Base-by-base conservation (phyloP, 495 filamentous ascomycete species). In the Aspergillus ostianus region DNA sequence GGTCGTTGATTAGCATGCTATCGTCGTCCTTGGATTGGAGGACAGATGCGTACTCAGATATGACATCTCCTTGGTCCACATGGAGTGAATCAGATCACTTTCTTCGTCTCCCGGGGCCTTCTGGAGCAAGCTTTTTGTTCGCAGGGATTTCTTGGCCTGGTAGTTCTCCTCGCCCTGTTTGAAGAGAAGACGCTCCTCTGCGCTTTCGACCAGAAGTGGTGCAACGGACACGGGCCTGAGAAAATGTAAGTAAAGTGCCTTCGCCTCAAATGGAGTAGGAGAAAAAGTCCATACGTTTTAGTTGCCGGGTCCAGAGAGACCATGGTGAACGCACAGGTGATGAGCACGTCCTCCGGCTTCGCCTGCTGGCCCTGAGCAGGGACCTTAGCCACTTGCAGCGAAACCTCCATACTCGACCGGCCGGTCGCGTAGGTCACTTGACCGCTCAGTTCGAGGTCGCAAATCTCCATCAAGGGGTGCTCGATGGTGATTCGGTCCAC, bases 251-350 rank as follows among this genome's bases (percentile, higher is more conserved):
- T 13, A n/a, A n/a, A 46, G 47, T 26, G 30, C 8, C 15, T 19
- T 6, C 6, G 21, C 46, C 18, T 12, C 3, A 50, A 10, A 10
- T 0, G n/a, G 2, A 27, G 18, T 30, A 15, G 9, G 26, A 10
- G 9, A 60, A 3, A 19, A 47, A 26, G n/a, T 23, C 81, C 77
- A 15, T 80, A 83, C 75, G 84, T 87, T 73, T 90, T 91, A 2
- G 89, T 92, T 13, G 59, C 73, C 0, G 90, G 89, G 63, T 93
- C 83, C 1, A 93, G 76, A 2, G 90, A 91, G 2, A 90, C 87
- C 87, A 95, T 93, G 1, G 91, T 95, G 67, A 92, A 93, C 10
- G 87, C 84, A 72, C 90, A 93, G 4, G 86, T 90, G 62, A 93
- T 82, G 58, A 93, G 63, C 6, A 92, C 76, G 72, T 92, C 90